phyloP scores from a whole-genome alignment of 129 eudicot genomes.

The Centaurea solstitialis region DNA sequence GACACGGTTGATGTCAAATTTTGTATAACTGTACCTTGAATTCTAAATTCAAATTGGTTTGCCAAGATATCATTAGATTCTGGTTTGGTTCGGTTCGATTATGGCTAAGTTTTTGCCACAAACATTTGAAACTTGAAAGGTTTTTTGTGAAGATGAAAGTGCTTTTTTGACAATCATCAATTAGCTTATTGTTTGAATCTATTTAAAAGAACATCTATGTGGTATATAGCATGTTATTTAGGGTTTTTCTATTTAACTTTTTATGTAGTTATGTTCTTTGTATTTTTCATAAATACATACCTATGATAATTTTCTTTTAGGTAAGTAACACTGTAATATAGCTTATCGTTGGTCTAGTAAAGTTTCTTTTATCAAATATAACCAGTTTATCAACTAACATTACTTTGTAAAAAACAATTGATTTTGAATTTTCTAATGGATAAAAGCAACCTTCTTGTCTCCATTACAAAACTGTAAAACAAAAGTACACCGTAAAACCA shows the following conservation, averaged over 20 bases:
- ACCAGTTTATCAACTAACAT: too few relatives aligned
- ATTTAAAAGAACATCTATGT: too few relatives aligned
- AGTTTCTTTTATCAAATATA: too few relatives aligned
- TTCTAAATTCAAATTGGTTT: not conserved
- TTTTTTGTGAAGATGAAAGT: not conserved
- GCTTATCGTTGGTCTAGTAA: too few relatives aligned
- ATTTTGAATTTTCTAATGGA: not conserved
- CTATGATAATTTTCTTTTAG: not conserved
- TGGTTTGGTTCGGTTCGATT: not conserved
- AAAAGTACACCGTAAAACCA: not conserved
- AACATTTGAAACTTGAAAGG: not conserved
- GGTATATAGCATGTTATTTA: not conserved
- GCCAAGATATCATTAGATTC: not conserved
- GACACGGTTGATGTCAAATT: conserved; percentile 11
- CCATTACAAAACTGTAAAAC: not conserved
- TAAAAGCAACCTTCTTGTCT: not conserved
- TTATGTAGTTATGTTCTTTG: not conserved
- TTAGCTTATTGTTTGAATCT: not conserved
- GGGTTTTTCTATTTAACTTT: not conserved
- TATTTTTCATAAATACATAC: not conserved
- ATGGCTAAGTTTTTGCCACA: not conserved
- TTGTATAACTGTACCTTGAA: not conserved
- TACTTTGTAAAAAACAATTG: not conserved
- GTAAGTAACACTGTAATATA: too few relatives aligned
- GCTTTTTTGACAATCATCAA: not conserved